phyloP scores from a whole-genome alignment of 345 rosid species.

The Gossypium longicalyx region DNA sequence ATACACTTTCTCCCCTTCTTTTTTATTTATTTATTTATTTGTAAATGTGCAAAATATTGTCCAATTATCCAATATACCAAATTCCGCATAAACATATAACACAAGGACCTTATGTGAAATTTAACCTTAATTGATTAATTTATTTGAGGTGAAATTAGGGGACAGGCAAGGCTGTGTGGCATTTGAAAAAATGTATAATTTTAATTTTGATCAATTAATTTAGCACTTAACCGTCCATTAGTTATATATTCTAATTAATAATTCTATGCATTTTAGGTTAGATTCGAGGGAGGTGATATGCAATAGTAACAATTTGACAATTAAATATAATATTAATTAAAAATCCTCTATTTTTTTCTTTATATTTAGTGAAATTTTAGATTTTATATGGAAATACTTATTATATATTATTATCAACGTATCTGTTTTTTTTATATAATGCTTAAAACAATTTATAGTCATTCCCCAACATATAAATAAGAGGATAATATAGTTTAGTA shows the following conservation, averaged over 20 bases:
- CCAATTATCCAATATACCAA: too few relatives aligned
- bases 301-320: background rate
- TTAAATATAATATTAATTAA: background rate
- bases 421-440: too few relatives aligned
- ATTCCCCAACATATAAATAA: accelerated
- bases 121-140: background rate
- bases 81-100: too few relatives aligned
- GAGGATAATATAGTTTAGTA: accelerated
- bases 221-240: background rate
- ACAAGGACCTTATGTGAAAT: too few relatives aligned
- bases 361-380: background rate
- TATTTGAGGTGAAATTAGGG: background rate
- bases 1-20: too few relatives aligned
- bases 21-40: too few relatives aligned
- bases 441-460: too few relatives aligned
- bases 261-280: background rate
- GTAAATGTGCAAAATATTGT: too few relatives aligned
- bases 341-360: background rate
- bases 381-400: background rate
- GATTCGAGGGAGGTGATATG: background rate
- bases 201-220: background rate
- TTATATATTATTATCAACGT: too few relatives aligned
- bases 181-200: background rate
- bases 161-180: background rate
- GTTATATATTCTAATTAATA: background rate